These are phyloP conservation scores for Handroanthus guayacan DNA, from an alignment of 257 asterid genomes.

Conservation along the genomic window DNA sequence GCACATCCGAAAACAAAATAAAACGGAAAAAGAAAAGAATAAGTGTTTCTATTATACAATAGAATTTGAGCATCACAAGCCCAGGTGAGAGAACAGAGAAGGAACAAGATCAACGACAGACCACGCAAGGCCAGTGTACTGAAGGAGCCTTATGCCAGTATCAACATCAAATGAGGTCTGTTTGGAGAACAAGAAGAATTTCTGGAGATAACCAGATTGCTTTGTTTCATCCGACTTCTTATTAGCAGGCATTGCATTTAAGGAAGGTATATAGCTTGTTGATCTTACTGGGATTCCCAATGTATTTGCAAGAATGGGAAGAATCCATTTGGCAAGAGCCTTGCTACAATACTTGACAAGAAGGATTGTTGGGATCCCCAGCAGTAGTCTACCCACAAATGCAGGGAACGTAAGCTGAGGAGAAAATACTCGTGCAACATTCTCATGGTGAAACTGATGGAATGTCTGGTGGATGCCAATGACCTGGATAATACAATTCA, in stretches of 20 bases:
- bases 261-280: constrained; percentile 74
- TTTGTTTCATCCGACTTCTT: constrained; percentile 60
- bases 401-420: constrained; percentile 62
- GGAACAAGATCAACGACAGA: constrained; percentile 97
- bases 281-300: constrained; percentile 87
- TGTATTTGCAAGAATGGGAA: constrained; percentile 83
- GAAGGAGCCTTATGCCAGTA: constrained; percentile 94
- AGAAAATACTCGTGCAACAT: constrained; percentile 69
- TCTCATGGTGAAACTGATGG: constrained; percentile 90
- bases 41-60: constrained; percentile 16
- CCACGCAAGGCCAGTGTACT: constrained; percentile 97
- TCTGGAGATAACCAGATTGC: constrained; percentile 76
- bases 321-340: constrained; percentile 89
- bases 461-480: constrained; percentile 87
- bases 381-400: constrained; percentile 71
- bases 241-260: constrained; percentile 48
- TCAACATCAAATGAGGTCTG: constrained; percentile 81
- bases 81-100: constrained; percentile 62
- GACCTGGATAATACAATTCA: constrained; percentile 60
- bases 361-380: constrained; percentile 90
- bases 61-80: constrained; percentile 57
- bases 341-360: constrained; percentile 89
- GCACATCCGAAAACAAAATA: not conserved
- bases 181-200: constrained; percentile 59
- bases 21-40: not conserved